Conservation (phyloP, 495 filamentous ascomycete genomes). For the Coniosporium apollinis region DNA sequence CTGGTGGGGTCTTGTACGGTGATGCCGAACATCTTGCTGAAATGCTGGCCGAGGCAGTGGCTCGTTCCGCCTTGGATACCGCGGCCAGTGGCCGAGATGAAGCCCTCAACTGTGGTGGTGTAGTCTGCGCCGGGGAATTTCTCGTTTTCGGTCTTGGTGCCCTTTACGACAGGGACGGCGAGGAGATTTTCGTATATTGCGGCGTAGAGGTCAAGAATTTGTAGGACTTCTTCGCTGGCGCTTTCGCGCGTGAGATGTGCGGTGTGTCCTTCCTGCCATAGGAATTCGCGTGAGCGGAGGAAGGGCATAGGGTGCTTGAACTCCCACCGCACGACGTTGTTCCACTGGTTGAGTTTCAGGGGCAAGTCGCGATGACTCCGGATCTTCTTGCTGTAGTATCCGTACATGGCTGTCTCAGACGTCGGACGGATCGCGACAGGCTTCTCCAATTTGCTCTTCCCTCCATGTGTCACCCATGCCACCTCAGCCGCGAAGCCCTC, state of each 20-base stretch:
- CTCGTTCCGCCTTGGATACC: slow-evolving; percentile 93
- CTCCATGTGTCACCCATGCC: slow-evolving; percentile 85
- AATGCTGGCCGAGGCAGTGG: slow-evolving; percentile 91
- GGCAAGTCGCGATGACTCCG: slow-evolving; percentile 85
- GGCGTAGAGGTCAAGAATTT: slow-evolving; percentile 89
- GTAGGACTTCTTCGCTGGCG: slow-evolving; percentile 67
- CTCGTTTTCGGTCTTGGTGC: slow-evolving; percentile 83
- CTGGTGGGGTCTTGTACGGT: slow-evolving; percentile 78
- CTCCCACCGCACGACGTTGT: slow-evolving; percentile 94
- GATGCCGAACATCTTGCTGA: slow-evolving; percentile 97
- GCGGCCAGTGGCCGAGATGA: slow-evolving; percentile 82
- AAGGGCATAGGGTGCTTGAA: slow-evolving; percentile 96
- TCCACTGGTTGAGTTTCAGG: slow-evolving; percentile 91
- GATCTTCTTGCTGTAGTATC: slow-evolving; percentile 95
- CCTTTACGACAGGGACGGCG: slow-evolving; percentile 83
- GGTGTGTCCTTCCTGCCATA: slow-evolving; percentile 98
- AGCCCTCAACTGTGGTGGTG: slow-evolving; percentile 89
- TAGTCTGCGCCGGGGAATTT: slow-evolving; percentile 94
- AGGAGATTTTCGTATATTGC: slow-evolving; percentile 83
- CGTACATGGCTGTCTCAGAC: slow-evolving; percentile 87
- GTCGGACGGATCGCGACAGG: slow-evolving; percentile 93
- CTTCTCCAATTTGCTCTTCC: slow-evolving; percentile 79
- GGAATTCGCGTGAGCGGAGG: slow-evolving; percentile 79
- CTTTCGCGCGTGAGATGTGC: slow-evolving; percentile 67
- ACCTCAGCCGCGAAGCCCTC: slow-evolving; percentile 96